These are phyloP conservation scores for Ganoderma meredithae DNA, from an alignment of 1,284 basidiomycete species.

Conservation along the genomic window DNA sequence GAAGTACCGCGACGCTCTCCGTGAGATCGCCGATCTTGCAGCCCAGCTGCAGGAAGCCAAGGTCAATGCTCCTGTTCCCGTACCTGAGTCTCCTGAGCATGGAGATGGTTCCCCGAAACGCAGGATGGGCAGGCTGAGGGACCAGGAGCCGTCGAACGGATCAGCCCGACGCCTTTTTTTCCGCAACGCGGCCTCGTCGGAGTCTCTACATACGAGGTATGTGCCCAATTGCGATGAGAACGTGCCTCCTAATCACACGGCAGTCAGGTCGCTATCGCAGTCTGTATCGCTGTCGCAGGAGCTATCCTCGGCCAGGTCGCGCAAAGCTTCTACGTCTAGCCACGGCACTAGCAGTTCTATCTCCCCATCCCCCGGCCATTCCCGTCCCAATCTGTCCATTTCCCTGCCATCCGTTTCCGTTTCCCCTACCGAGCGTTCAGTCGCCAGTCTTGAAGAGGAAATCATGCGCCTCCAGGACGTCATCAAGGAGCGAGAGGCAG, in stretches of 20 bases:
- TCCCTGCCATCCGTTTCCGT: constrained; percentile 54
- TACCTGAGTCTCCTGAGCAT: constrained; percentile 62
- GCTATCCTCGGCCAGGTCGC: constrained; percentile 88
- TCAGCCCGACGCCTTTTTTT: constrained; percentile 66
- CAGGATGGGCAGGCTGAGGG: constrained; percentile 58
- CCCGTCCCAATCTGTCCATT: constrained; percentile 68
- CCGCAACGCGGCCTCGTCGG: constrained; percentile 82
- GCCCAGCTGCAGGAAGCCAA: constrained; percentile 85
- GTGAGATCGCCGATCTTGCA: constrained; percentile 87
- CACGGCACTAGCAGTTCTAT: constrained; percentile 69
- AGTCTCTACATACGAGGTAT: constrained; percentile 85
- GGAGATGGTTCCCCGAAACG: constrained; percentile 57
- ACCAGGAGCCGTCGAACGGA: constrained; percentile 58
- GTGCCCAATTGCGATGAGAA: constrained; percentile 30
- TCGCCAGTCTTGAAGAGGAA: constrained; percentile 87
- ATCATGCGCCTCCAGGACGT: constrained; percentile 92
- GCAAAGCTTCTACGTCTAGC: constrained; percentile 80
- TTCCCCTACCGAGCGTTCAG: constrained; percentile 70
- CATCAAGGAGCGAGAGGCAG: constrained; percentile 86
- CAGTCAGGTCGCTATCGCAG: constrained; percentile 72
- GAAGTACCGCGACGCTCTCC: constrained; percentile 90
- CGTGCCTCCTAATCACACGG: constrained; percentile 30
- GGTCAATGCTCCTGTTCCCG: constrained; percentile 48
- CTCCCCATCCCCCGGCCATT: constrained; percentile 47
- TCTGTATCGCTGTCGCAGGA: constrained; percentile 96